Evolutionary conservation across 345 rosid genomes (phyloP), one percentile per base, ranked within the genome.

Genomic region (Ceriops zippeliana): DNA sequence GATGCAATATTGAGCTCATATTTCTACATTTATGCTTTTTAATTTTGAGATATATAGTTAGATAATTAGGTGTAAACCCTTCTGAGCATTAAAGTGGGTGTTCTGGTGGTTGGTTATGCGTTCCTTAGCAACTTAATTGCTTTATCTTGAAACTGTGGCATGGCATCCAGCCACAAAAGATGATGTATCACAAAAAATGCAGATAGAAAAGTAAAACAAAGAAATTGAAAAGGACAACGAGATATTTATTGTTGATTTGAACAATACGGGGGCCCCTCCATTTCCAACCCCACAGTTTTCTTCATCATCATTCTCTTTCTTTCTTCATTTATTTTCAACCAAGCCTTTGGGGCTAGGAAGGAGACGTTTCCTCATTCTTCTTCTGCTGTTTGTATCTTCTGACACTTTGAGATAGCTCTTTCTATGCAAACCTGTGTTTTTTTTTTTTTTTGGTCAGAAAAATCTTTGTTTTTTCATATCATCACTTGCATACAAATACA

Each of bases 351-450:
- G 58, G 22, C 24, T 2, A 66, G 79, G 90, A 87, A 86, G 90
- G 66, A 81, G 91, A 90, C 87, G 83, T 87, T 92, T 86, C 89
- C 93, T 89, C 87, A 88, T 82, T 85, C 78, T 82, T 85, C 78
- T 81, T 81, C 90, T 75, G 82, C 84, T 83, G 91, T 80, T 86
- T 79, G 86, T 78, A 80, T 84, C 80, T 76, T 80, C 85, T 83
- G 86, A 82, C 87, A 74, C 63, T 72, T 71, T 61, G 59, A 60
- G 26, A 35, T 67, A 35, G 46, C 27, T 54, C 7, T 58, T 56
- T 28, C 22, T 64, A 21, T 35, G 2, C 7, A 61, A 61, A 3
- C n/a, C 22, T n/a, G 38, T 62, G 10, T 34, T 61, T n/a, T 49
- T 46, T 10, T 49, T 26, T 10, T 26, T 49, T 27, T 17, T 66